These are phyloP conservation scores for Paraphoma chrysanthemicola DNA, from an alignment of 2,329 filamentous ascomycete genomes.

Conservation along the genomic window DNA sequence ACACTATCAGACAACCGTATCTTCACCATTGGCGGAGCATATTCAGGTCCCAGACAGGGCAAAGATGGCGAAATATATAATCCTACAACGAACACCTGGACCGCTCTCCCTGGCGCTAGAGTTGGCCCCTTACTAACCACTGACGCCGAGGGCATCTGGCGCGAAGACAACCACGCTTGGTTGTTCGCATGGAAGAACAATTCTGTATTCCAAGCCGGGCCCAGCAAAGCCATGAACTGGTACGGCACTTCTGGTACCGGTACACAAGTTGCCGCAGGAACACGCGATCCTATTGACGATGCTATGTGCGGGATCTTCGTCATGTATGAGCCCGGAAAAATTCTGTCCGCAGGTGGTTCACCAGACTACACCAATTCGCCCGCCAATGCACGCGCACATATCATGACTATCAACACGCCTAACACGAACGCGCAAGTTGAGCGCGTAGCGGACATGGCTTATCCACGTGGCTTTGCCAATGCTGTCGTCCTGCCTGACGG, in stretches of 20 bases:
- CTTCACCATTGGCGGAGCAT: constrained; percentile 37
- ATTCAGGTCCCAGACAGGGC: constrained; percentile 26
- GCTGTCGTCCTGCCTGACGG: constrained; percentile 37
- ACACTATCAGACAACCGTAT: constrained; percentile 28
- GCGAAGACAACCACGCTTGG: constrained; percentile 63
- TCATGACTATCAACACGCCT: constrained; percentile 28
- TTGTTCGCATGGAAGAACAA: constrained; percentile 59
- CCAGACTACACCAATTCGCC: constrained; percentile 29
- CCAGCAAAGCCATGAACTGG: constrained; percentile 57
- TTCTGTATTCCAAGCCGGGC: constrained; percentile 63
- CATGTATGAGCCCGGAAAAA: constrained; percentile 37
- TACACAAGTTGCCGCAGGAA: constrained; percentile 24
- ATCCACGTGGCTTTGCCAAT: constrained; percentile 31
- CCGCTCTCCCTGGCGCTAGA: constrained; percentile 51
- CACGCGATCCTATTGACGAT: constrained; percentile 22
- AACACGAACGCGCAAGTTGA: constrained; percentile 25
- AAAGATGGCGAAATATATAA: constrained; percentile 44
- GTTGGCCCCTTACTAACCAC: constrained; percentile 60
- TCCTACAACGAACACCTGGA: constrained; percentile 56
- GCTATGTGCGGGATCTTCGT: constrained; percentile 34
- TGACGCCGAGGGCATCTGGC: constrained; percentile 53
- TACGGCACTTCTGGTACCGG: constrained; percentile 29
- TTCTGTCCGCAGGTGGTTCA: constrained; percentile 32
- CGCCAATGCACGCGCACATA: constrained; percentile 27
- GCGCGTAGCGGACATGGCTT: constrained; percentile 32